Base-by-base conservation (phyloP, 805 yeast genomes). In the Suhomyces prunicola region DNA sequence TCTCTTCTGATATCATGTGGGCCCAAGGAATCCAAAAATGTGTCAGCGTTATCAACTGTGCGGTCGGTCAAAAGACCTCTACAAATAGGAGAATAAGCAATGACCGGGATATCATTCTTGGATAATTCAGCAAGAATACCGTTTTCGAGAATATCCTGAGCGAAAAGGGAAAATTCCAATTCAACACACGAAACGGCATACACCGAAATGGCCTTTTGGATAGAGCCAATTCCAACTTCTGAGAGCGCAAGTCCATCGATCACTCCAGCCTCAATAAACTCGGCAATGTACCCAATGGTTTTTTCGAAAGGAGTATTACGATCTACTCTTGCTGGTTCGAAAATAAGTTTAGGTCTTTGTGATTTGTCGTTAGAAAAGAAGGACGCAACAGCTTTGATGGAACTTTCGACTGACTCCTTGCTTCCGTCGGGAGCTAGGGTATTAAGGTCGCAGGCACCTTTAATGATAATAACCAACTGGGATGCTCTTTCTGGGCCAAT, bases 31-130 rank as follows among this genome's bases (percentile, higher is more conserved):
- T 85, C 51, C 91, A 76, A 55, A 86, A 72, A 1, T 97, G 97
- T 61, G 88, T 79, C 52, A 2, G 47, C 31, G 26, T 54, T 23
- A 40, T 53, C 45, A 42, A 44, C 44, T 29, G 46, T 36, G 45
- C 22, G 33, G 46, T 44, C 47, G 40, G 49, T 33, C 44, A 45
- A 45, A 46, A 22, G 44, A 3, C 51, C 51, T 44, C 52, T 48
- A 23, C 91, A 86, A 51, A 91, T 75, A 29, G 97, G 97, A 29
- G 96, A 87, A 69, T 91, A 91, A 24, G 91, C 88, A 53, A 89
- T 74, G 29, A 89, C 73, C 12, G 94, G 87, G 52, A 91, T 80
- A 13, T 75, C 75, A 33, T 77, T 68, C 55, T 85, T 82, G 19
- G 80, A 77, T 57, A 86, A 82, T 5, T 80, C 77, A 3, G 77